These are phyloP conservation scores for Komagataea norvegica DNA, from an alignment of 1,139 yeast species.

Conservation along the genomic window DNA sequence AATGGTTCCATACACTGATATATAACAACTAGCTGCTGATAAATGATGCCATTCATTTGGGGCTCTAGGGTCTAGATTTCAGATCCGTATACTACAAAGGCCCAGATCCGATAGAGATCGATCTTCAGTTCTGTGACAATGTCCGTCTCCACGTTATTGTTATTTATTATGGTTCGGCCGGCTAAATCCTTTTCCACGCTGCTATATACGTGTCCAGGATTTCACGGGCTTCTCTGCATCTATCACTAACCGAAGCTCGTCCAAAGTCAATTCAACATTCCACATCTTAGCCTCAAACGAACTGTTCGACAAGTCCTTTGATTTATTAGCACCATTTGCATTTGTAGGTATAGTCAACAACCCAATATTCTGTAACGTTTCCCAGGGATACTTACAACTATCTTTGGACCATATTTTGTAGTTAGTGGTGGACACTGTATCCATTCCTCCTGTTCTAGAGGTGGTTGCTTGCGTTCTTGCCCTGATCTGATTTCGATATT, in stretches of 20 bases:
- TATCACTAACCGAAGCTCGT: slow-evolving; percentile 37
- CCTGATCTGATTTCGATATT: slow-evolving; percentile 58
- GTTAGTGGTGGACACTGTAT: slow-evolving; percentile 34
- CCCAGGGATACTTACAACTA: slow-evolving; percentile 54
- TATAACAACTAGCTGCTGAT: too few species aligned
- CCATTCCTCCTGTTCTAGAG: slow-evolving; percentile 27
- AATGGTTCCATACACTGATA: too few species aligned
- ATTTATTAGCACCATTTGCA: slow-evolving; percentile 1
- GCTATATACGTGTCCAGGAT: slow-evolving; percentile 27
- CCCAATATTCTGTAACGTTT: slow-evolving; percentile 34
- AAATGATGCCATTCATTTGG: too few species aligned
- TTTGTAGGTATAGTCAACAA: slow-evolving; percentile 21
- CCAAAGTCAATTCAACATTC: slow-evolving; percentile 43
- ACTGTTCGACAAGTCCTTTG: slow-evolving; percentile 31
- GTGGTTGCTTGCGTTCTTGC: slow-evolving; percentile 40
- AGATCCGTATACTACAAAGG: too few species aligned
- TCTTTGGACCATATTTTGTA: slow-evolving; percentile 46
- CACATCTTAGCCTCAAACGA: slow-evolving; percentile 41
- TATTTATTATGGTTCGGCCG: too few species aligned
- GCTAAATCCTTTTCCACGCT: too few species aligned
- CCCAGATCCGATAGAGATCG: too few species aligned
- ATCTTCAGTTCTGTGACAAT: too few species aligned
- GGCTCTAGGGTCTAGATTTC: too few species aligned
- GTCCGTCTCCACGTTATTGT: too few species aligned
- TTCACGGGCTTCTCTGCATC: slow-evolving; percentile 33